Evolutionary conservation across 495 filamentous ascomycete genomes (phyloP).

Genomic region (Aspergillus kassunensis): DNA sequence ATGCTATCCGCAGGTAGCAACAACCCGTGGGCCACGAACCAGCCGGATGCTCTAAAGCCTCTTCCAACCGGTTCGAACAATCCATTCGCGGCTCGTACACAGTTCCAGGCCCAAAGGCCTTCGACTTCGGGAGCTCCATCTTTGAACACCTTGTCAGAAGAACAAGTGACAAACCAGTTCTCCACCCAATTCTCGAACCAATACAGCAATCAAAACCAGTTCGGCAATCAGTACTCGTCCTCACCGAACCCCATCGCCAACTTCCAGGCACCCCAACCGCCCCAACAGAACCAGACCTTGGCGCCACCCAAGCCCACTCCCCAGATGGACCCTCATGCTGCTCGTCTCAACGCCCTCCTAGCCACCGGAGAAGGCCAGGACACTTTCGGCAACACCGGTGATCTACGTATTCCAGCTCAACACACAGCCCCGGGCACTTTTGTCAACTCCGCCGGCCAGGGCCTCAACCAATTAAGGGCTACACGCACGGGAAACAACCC

Average conservation of each 20-base stretch:
- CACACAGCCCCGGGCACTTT: conserved; percentile 97
- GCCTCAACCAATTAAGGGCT: conserved; percentile 61
- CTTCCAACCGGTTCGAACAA: conserved; percentile 91
- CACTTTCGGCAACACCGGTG: conserved; percentile 93
- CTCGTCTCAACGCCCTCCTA: conserved; percentile 87
- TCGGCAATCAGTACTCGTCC: conserved; percentile 41
- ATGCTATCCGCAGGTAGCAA: conserved; percentile 70
- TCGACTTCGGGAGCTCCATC: conserved; percentile 55
- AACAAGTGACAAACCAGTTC: conserved; percentile 58
- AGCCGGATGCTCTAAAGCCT: conserved; percentile 44
- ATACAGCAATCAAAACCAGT: conserved; percentile 48
- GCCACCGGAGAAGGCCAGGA: conserved; percentile 86
- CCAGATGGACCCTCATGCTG: conserved; percentile 66
- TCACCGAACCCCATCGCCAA: conserved; percentile 46
- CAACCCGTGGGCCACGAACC: conserved; percentile 63
- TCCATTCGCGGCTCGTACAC: conserved; percentile 71
- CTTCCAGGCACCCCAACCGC: conserved; percentile 39
- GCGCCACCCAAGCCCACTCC: conserved; percentile 43
- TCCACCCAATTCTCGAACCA: conserved; percentile 45
- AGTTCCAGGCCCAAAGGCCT: conserved; percentile 51
- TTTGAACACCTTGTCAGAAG: conserved; percentile 66
- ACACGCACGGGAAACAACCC: conserved; percentile 89
- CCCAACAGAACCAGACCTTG: conserved; percentile 4
- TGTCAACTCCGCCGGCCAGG: conserved; percentile 87
- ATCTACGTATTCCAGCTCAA: conserved; percentile 91